These are phyloP conservation scores for Plicaturopsis crispa DNA, from an alignment of 768 basidiomycete species.

Conservation along the genomic window DNA sequence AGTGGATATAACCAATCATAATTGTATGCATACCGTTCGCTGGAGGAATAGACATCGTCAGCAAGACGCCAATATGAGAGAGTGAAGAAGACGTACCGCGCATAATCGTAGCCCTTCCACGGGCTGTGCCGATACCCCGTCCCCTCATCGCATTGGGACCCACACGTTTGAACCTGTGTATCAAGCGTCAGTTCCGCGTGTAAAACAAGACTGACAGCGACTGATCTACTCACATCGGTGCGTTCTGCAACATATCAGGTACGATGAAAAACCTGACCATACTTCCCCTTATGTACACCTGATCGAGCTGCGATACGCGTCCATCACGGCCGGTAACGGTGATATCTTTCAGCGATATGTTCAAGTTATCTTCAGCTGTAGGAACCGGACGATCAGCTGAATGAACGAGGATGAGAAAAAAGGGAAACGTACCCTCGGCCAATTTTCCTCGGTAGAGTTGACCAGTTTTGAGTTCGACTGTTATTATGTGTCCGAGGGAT, in stretches of 20 bases:
- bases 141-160: conserved; percentile 98
- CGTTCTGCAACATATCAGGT: conserved; percentile 98
- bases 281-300: conserved; percentile 97
- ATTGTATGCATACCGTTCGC: conserved; percentile 59
- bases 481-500: conserved; percentile 91
- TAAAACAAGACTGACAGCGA: conserved; percentile 2
- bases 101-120: conserved; percentile 98
- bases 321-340: conserved; percentile 98
- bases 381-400: background rate
- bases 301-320: conserved; percentile 96
- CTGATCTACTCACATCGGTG: conserved; percentile 76
- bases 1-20: background rate
- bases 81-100: conserved; percentile 56
- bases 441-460: conserved; percentile 97
- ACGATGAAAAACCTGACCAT: conserved; percentile 99
- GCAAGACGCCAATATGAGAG: conserved; percentile 7
- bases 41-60: conserved; percentile 23
- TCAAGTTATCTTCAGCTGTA: conserved; percentile 95
- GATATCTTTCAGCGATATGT: conserved; percentile 93
- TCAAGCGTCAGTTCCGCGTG: conserved; percentile 7
- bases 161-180: conserved; percentile 91
- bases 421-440: conserved; percentile 69
- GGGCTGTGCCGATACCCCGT: conserved; percentile 96
- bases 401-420: conserved; percentile 1
- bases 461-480: conserved; percentile 97